A percentile compares a stretch with the other conserved stretches of the same genome.
Conservation (phyloP, 805 yeast species). For the Candida chilensis region DNA sequence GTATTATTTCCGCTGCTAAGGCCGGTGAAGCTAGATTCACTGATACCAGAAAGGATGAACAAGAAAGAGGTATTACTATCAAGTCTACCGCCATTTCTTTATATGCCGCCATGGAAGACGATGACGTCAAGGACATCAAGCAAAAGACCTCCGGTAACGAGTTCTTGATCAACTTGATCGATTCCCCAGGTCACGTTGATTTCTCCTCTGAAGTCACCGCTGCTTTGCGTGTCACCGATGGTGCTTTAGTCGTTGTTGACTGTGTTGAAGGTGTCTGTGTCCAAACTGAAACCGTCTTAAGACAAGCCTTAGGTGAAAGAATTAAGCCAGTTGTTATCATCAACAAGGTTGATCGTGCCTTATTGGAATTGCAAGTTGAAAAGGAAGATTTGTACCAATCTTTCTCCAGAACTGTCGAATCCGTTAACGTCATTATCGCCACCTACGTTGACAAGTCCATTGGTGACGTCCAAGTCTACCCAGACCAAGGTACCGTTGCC, state of each 20-base stretch:
- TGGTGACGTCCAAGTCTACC: conserved; percentile 98
- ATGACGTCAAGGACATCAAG: conserved; percentile 80
- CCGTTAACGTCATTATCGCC: conserved; percentile 96
- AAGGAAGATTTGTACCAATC: conserved; percentile 99
- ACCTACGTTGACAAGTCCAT: conserved; percentile 85
- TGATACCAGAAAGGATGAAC: conserved; percentile 99
- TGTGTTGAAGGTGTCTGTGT: conserved; percentile 99
- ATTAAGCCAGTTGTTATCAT: conserved; percentile 97
- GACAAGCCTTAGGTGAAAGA: conserved; percentile 99
- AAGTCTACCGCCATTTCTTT: conserved; percentile 98
- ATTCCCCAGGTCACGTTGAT: conserved; percentile 99
- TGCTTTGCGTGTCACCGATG: conserved; percentile 99
- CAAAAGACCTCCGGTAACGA: conserved; percentile 90
- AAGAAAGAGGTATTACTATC: conserved; percentile 99
- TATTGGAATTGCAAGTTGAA: conserved; percentile 96
- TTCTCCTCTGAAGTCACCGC: conserved; percentile 99
- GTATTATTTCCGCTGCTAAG: conserved; percentile 99
- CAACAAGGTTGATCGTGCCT: conserved; percentile 99
- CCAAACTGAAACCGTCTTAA: conserved; percentile 98
- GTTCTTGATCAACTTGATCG: conserved; percentile 96
- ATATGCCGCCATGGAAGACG: conserved; percentile 80
- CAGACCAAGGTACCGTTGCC: conserved; percentile 98
- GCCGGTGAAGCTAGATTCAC: conserved; percentile 99
- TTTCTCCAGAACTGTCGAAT: conserved; percentile 97
- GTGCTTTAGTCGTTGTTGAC: conserved; percentile 99